Evolutionary conservation across 371 early-diverging fungal species (phyloP).

Genomic region (Saksenaea vasiformis): DNA sequence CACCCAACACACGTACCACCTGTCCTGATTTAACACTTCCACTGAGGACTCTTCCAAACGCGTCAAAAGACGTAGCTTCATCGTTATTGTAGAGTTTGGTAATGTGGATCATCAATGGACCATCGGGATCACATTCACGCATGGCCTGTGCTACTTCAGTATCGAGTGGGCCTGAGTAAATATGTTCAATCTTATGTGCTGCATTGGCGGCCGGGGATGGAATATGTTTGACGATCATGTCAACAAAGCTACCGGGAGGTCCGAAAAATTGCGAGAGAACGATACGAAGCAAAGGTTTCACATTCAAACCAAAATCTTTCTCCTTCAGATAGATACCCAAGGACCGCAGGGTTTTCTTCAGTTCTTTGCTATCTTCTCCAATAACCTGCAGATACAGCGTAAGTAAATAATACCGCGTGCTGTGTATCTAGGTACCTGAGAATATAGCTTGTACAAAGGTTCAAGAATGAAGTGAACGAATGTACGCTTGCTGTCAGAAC

Average conservation of each 20-base stretch:
- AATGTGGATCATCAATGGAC: constrained; percentile 91
- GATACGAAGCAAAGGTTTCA: constrained; percentile 79
- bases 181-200: constrained; percentile 59
- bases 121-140: constrained; percentile 83
- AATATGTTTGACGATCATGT: constrained; percentile 83
- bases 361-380: constrained; percentile 70
- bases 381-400: constrained; percentile 33
- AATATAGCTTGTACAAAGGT: constrained; percentile 94
- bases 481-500: constrained; percentile 66
- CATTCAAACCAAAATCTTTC: constrained; percentile 75
- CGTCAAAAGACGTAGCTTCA: constrained; percentile 83
- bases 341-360: constrained; percentile 71
- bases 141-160: constrained; percentile 69
- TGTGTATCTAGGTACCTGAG: constrained; percentile 58
- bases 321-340: constrained; percentile 86
- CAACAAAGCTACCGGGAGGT: constrained; percentile 81
- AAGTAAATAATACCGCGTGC: neutral
- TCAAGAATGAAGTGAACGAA: constrained; percentile 98
- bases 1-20: constrained; percentile 88
- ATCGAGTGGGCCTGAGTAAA: constrained; percentile 80
- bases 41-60: constrained; percentile 91
- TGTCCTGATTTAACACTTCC: constrained; percentile 84
- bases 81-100: constrained; percentile 89
- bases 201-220: constrained; percentile 87
- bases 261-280: constrained; percentile 94